Base-by-base conservation (phyloP, 2,329 filamentous ascomycete genomes). In the Clarireedia homoeocarpa region DNA sequence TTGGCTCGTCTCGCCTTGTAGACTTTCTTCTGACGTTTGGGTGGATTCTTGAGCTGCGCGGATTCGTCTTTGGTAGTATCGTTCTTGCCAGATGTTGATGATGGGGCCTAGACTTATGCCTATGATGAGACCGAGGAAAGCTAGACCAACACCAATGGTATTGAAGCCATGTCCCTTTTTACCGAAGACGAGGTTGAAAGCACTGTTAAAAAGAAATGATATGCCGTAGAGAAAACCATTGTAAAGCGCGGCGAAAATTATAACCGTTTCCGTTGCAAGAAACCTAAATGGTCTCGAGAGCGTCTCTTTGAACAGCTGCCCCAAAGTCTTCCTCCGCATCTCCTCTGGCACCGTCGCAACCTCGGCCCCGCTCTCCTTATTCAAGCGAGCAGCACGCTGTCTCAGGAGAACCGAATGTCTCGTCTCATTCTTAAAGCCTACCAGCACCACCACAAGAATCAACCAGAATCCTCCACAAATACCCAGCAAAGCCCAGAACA, bases 171-270 rank as follows among this genome's bases (percentile, higher is more conserved):
- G 73, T 1, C 75, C 75, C 15, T 65, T 61, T 1, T 75, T 74
- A 5, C 59, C 57, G 55, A 78, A 79, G 0, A 78, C 76, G 20
- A 78, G 69, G 20, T 71, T 68, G 55, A 78, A 78, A 0, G 74
- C 75, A 3, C 55, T 45, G 26, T 62, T 61, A 48, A 62, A 62
- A 5, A 62, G 66, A 53, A 78, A 79, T 1, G 73, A 75, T 7
- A 81, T 81, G 53, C 74, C 79, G 68, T 83, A 86, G 61, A 80
- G 76, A 61, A 85, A 75, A 55, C 75, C 77, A 9, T 77, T 80
- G 69, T 85, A 86, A 42, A 82, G 57, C 62, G 82, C 78, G 1
- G 80, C 75, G 65, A 85, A 84, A 59, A 82, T 66, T 59, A 86
- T 75, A 10, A 82, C 78, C 0, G 81, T 80, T 57, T 85, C 81